A percentile compares a stretch with the other conserved stretches of the same genome.
Evolutionary conservation across 2,329 filamentous ascomycete species (phyloP).

Genomic region (Curvularia lunata): DNA sequence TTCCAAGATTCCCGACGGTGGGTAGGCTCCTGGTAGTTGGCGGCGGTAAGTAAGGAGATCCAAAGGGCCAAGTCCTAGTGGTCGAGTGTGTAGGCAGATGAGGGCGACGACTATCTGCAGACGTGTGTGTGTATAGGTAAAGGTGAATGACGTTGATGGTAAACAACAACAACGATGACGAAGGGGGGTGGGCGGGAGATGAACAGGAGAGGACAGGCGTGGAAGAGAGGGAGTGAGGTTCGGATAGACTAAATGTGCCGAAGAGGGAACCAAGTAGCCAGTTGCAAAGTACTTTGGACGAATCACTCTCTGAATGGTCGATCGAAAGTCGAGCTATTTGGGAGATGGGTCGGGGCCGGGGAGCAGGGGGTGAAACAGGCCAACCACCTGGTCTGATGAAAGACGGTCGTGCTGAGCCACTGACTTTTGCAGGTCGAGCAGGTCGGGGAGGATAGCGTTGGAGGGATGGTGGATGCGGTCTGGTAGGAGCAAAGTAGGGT

Average conservation of each 20-base stretch:
- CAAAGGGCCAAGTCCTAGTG: background rate
- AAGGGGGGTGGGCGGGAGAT: slow-evolving; percentile 30
- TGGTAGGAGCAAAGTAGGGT: slow-evolving; percentile 44
- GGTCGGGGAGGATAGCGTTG: slow-evolving; percentile 36
- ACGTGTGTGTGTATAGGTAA: background rate
- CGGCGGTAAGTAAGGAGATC: slow-evolving; percentile 12
- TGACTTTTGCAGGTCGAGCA: slow-evolving; percentile 35
- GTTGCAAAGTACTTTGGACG: slow-evolving; percentile 38
- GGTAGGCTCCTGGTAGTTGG: slow-evolving; percentile 10
- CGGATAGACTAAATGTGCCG: slow-evolving; percentile 44
- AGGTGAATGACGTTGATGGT: slow-evolving; percentile 31
- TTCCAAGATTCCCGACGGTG: slow-evolving; percentile 8
- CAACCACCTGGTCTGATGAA: slow-evolving; percentile 45
- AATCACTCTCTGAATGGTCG: slow-evolving; percentile 48
- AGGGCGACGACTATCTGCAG: slow-evolving; percentile 4
- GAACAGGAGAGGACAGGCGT: slow-evolving; percentile 35
- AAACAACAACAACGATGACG: slow-evolving; percentile 29
- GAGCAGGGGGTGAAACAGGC: slow-evolving; percentile 47
- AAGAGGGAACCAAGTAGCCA: slow-evolving; percentile 42
- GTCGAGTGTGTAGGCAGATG: background rate
- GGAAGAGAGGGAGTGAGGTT: slow-evolving; percentile 37
- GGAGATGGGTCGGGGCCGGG: slow-evolving; percentile 38
- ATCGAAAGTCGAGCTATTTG: slow-evolving; percentile 45
- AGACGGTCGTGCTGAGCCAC: slow-evolving; percentile 47
- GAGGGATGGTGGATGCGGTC: slow-evolving; percentile 36